A percentile compares a stretch with the other conserved stretches of the same genome.
These are phyloP conservation scores for Houttuynia cordata DNA, from an alignment of 164 flowering plant genomes.

Conservation along the genomic window DNA sequence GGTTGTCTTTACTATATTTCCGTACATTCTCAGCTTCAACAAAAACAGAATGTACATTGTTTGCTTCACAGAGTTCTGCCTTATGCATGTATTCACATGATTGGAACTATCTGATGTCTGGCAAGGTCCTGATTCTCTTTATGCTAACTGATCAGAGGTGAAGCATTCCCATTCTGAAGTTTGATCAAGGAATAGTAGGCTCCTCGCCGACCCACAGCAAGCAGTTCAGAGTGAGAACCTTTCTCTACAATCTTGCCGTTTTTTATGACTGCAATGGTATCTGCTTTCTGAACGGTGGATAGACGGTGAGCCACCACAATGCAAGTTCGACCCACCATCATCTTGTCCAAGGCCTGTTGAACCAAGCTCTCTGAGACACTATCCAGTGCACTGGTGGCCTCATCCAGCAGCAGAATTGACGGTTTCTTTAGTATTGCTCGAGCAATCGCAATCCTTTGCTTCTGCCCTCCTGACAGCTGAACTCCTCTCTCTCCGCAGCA, in stretches of 20 bases:
- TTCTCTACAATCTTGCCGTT: slow-evolving; percentile 32
- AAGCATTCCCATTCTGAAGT: slow-evolving; percentile 17
- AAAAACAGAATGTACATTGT: too few species aligned
- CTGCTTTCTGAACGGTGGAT: slow-evolving; percentile 31
- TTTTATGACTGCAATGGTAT: slow-evolving; percentile 31
- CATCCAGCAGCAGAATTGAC: slow-evolving; percentile 32
- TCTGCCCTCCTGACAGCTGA: slow-evolving; percentile 50
- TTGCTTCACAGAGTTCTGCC: too few species aligned
- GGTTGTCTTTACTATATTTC: too few species aligned
- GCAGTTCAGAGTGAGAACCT: slow-evolving; percentile 27
- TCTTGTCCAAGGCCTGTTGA: slow-evolving; percentile 40
- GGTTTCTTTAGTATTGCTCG: slow-evolving; percentile 47
- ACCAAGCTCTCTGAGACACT: slow-evolving; percentile 35
- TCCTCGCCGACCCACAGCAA: slow-evolving; percentile 23
- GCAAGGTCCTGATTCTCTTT: not conserved
- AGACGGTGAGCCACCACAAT: slow-evolving; percentile 39
- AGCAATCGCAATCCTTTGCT: slow-evolving; percentile 50
- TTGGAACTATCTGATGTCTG: too few species aligned
- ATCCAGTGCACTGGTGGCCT: slow-evolving; percentile 51
- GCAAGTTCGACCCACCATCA: slow-evolving; percentile 39
- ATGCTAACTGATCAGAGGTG: not conserved
- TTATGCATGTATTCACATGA: too few species aligned
- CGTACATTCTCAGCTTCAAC: too few species aligned
- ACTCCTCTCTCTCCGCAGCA: slow-evolving; percentile 49
- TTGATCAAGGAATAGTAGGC: slow-evolving; percentile 31